These are phyloP conservation scores for Fusarium ramigenum DNA, from an alignment of 2,329 filamentous ascomycete species.

Conservation along the genomic window DNA sequence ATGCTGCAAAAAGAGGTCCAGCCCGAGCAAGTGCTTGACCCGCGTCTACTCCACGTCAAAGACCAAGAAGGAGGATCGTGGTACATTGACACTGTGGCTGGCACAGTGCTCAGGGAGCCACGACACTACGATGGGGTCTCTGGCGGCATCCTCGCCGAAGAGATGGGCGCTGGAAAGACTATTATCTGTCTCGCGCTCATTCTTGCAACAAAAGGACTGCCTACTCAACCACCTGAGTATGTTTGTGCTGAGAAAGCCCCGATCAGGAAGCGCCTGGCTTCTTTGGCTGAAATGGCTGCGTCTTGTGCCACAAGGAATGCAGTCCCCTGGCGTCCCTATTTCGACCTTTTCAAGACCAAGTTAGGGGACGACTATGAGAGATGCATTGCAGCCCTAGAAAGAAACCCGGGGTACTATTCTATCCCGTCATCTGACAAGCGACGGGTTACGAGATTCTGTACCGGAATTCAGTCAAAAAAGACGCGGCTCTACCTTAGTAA, in stretches of 20 bases:
- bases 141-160: slow-evolving; percentile 83
- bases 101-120: slow-evolving; percentile 70
- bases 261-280: slow-evolving; percentile 61
- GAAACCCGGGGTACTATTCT: slow-evolving; percentile 69
- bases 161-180: slow-evolving; percentile 88
- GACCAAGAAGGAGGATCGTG: slow-evolving; percentile 71
- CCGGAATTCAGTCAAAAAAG: slow-evolving; percentile 43
- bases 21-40: slow-evolving; percentile 73
- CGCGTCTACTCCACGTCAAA: slow-evolving; percentile 68
- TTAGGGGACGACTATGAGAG: slow-evolving; percentile 60
- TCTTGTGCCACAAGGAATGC: slow-evolving; percentile 71
- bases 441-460: slow-evolving; percentile 35
- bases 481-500: slow-evolving; percentile 70
- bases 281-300: slow-evolving; percentile 80
- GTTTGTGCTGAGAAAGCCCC: slow-evolving; percentile 57
- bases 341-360: slow-evolving; percentile 60
- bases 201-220: slow-evolving; percentile 76
- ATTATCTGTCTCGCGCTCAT: slow-evolving; percentile 84
- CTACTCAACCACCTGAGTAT: slow-evolving; percentile 71
- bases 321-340: slow-evolving; percentile 75
- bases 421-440: slow-evolving; percentile 56
- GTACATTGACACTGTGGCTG: slow-evolving; percentile 75
- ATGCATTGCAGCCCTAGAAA: slow-evolving; percentile 65
- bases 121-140: slow-evolving; percentile 76
- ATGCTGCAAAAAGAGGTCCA: slow-evolving; percentile 86